A percentile compares a stretch with the other conserved stretches of the same genome.
Conservation (phyloP, 208 protist genomes). For the Tritrichomonas foetus region DNA sequence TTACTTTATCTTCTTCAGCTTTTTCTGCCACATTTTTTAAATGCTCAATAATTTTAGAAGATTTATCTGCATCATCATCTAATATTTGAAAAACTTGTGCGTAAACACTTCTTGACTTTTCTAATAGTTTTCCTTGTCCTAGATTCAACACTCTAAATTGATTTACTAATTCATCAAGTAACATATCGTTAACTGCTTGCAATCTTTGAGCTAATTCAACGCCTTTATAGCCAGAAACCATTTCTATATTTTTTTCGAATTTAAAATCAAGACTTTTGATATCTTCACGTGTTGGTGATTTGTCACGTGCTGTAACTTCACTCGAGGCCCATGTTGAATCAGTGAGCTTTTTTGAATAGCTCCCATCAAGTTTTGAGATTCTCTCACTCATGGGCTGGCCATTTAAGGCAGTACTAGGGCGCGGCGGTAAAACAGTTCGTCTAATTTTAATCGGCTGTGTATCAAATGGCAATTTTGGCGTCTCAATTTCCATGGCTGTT, state of each 20-base stretch:
- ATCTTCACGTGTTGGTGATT: neutral
- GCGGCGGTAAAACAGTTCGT: too few species aligned
- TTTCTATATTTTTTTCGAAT: neutral
- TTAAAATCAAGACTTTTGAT: neutral
- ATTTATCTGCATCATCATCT: neutral
- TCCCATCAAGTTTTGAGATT: too few species aligned
- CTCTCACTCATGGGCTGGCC: too few species aligned
- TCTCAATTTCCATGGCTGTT: too few species aligned
- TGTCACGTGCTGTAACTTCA: neutral
- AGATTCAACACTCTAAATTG: neutral
- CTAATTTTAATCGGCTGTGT: too few species aligned
- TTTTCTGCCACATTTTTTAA: neutral
- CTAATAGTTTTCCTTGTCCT: neutral
- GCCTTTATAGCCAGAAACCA: neutral
- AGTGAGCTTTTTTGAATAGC: too few species aligned
- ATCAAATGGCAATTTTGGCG: too few species aligned
- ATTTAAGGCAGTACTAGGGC: too few species aligned
- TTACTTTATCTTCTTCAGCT: neutral
- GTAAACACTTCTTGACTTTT: neutral
- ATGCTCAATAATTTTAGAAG: neutral
- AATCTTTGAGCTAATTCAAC: neutral
- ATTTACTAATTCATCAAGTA: neutral
- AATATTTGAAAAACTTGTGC: conserved; percentile 28
- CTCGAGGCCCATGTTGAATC: conserved; percentile 25
- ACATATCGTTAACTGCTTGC: neutral